Evolutionary conservation across 75 land plant genomes (phyloP).

Genomic region (Cryptomeria japonica): DNA sequence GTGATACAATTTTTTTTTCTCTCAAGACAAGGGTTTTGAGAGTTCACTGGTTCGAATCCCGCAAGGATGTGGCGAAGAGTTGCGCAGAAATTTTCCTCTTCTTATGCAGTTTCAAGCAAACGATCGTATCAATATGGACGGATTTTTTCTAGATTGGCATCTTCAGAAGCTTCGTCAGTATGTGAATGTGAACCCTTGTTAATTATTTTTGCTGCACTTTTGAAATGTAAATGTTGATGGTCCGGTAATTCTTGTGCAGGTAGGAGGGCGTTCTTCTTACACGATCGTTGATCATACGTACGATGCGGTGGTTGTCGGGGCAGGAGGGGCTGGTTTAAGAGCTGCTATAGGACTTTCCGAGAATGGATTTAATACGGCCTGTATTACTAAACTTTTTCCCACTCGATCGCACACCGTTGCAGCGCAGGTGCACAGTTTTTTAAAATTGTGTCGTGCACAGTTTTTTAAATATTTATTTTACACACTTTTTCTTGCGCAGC

Average conservation of each 20-base stretch:
- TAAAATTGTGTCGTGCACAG: not conserved
- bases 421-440: slow-evolving; percentile 67
- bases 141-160: not conserved
- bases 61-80: slow-evolving; percentile 11
- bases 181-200: not conserved
- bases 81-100: not conserved
- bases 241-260: not conserved
- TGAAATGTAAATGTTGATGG: not conserved
- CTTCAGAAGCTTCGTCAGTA: not conserved
- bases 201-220: not conserved
- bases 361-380: slow-evolving; percentile 95
- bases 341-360: slow-evolving; percentile 64
- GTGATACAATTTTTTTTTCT: not conserved
- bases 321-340: slow-evolving; percentile 45
- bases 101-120: not conserved
- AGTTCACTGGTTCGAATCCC: not conserved
- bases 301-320: slow-evolving; percentile 45
- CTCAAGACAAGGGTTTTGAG: not conserved
- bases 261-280: slow-evolving; percentile 22
- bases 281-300: slow-evolving; percentile 45
- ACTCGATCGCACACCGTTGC: slow-evolving; percentile 99
- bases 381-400: slow-evolving; percentile 97
- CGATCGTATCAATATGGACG: not conserved
- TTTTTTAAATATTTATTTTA: not conserved
- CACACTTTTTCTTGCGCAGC: not conserved